These are phyloP conservation scores for Naegleria lovaniensis DNA, from an alignment of 208 protist genomes.

Conservation along the genomic window DNA sequence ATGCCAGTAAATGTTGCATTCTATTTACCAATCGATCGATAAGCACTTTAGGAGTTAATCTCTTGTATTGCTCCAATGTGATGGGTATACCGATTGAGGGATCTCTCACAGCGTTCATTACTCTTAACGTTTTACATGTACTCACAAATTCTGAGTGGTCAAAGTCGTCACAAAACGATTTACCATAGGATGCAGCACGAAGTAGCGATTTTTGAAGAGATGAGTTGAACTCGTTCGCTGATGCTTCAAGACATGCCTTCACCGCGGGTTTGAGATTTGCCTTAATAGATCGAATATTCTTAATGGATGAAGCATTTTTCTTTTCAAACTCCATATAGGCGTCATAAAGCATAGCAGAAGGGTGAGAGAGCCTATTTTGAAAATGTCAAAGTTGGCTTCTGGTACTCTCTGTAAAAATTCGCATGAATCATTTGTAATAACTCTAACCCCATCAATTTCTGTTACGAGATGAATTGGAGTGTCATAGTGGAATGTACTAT, in stretches of 20 bases:
- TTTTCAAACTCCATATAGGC: conserved; percentile 29
- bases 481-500: conserved; percentile 15
- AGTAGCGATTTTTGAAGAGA: neutral
- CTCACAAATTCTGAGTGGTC: conserved; percentile 67
- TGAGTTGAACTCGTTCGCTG: neutral
- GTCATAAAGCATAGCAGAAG: conserved; percentile 26
- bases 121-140: conserved; percentile 64
- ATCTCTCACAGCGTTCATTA: conserved; percentile 67
- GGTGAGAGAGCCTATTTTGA: conserved; percentile 26
- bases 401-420: conserved; percentile 32
- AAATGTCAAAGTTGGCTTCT: conserved; percentile 24
- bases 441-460: conserved; percentile 30
- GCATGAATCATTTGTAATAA: neutral
- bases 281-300: conserved; percentile 19
- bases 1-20: conserved; percentile 75
- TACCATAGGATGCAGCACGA: conserved; percentile 77
- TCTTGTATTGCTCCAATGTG: conserved; percentile 66
- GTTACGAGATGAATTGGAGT: conserved; percentile 16
- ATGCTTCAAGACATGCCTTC: conserved; percentile 4
- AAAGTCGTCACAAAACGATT: conserved; percentile 74
- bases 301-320: conserved; percentile 4
- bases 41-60: conserved; percentile 39
- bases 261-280: neutral
- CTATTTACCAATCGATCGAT: conserved; percentile 63
- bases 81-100: conserved; percentile 69